These are phyloP conservation scores for Trametes hirsuta DNA, from an alignment of 1,284 basidiomycete species.

Conservation along the genomic window DNA sequence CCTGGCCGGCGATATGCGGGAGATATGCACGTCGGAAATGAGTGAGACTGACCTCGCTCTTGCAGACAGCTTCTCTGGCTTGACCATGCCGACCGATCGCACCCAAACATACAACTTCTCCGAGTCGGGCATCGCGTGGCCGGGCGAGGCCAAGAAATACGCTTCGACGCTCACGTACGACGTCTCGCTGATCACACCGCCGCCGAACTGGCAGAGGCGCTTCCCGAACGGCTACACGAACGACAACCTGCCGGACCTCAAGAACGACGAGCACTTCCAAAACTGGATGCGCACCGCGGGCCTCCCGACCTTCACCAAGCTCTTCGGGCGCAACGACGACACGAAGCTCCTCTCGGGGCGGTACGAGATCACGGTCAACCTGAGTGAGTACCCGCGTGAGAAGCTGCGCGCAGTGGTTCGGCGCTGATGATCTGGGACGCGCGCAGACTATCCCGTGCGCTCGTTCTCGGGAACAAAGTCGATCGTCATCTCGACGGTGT, in stretches of 20 bases:
- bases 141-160: slow-evolving; percentile 93
- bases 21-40: neutral
- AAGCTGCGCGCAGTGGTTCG: neutral
- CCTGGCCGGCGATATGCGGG: neutral
- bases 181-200: slow-evolving; percentile 76
- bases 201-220: slow-evolving; percentile 85
- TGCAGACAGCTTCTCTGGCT: slow-evolving; percentile 78
- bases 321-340: slow-evolving; percentile 91
- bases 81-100: slow-evolving; percentile 58
- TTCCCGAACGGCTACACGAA: slow-evolving; percentile 81
- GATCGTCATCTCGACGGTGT: slow-evolving; percentile 94
- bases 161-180: slow-evolving; percentile 60
- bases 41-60: slow-evolving; percentile 5
- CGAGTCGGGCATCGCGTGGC: slow-evolving; percentile 88
- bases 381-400: slow-evolving; percentile 64
- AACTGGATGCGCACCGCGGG: slow-evolving; percentile 99
- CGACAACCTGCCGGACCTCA: slow-evolving; percentile 74
- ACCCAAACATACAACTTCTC: slow-evolving; percentile 76
- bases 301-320: slow-evolving; percentile 94
- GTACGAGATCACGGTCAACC: slow-evolving; percentile 79
- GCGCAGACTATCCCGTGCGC: slow-evolving; percentile 90
- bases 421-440: slow-evolving; percentile 1
- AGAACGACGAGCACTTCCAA: slow-evolving; percentile 91
- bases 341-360: slow-evolving; percentile 72
- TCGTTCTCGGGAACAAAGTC: slow-evolving; percentile 96